phyloP scores from a whole-genome alignment of 1,284 basidiomycete genomes.

The Ganoderma sp. region DNA sequence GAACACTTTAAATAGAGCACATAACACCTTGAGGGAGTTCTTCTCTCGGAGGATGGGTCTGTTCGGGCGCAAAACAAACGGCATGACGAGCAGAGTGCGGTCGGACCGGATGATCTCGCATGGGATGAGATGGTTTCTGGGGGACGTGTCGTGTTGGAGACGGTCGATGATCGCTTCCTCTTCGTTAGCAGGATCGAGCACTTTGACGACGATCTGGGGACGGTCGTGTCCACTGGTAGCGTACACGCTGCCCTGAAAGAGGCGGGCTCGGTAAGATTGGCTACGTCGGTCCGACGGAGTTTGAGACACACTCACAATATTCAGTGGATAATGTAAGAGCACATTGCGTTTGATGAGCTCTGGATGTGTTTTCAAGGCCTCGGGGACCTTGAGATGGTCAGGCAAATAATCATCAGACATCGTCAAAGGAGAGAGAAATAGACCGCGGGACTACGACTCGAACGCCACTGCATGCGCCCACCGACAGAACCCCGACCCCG shows the following conservation, averaged over 20 bases:
- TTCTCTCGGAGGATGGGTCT: no score
- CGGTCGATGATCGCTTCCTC: background rate
- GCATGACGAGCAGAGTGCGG: no score
- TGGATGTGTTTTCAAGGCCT: background rate
- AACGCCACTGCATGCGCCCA: no score
- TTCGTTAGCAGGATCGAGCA: background rate
- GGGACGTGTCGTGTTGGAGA: background rate
- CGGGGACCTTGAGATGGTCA: background rate
- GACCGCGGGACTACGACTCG: no score
- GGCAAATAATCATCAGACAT: background rate
- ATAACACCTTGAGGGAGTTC: no score
- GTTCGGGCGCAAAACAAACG: no score
- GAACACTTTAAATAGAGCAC: no score
- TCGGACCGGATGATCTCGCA: background rate
- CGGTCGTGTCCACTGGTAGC: background rate
- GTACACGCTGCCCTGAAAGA: background rate
- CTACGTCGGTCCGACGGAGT: background rate
- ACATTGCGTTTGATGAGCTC: background rate
- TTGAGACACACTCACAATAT: background rate
- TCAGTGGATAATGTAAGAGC: background rate
- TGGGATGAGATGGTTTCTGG: background rate
- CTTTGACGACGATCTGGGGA: background rate
- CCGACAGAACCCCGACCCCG: background rate
- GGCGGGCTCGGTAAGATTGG: background rate
- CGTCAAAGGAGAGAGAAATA: background rate